Evolutionary conservation across 2,329 filamentous ascomycete species (phyloP).

Genomic region (Alternaria infectoria): DNA sequence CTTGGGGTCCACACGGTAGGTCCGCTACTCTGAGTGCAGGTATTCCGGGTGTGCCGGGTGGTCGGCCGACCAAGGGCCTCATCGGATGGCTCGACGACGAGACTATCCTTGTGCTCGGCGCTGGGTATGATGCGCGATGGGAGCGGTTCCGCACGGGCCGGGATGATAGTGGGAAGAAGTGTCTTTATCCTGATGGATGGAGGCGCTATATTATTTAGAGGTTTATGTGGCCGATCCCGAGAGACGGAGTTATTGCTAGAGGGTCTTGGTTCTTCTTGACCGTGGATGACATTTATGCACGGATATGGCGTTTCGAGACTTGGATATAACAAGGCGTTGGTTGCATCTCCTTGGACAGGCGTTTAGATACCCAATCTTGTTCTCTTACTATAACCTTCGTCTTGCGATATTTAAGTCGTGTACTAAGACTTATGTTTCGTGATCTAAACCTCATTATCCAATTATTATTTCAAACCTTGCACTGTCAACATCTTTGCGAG

Average conservation of each 20-base stretch:
- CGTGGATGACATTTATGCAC: background rate
- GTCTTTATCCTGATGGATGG: slow-evolving; percentile 2
- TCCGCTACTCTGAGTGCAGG: slow-evolving; percentile 52
- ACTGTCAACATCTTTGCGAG: too few species aligned
- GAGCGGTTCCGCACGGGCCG: slow-evolving; percentile 69
- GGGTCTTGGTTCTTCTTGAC: background rate
- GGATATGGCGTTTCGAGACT: background rate
- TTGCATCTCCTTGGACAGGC: background rate
- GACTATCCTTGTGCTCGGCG: slow-evolving; percentile 76
- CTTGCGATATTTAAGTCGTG: too few species aligned
- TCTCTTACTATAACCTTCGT: background rate
- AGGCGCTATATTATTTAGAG: slow-evolving; percentile 11
- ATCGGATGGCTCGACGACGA: slow-evolving; percentile 83
- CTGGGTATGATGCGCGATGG: slow-evolving; percentile 82
- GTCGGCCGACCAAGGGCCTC: slow-evolving; percentile 76
- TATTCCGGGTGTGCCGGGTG: slow-evolving; percentile 60
- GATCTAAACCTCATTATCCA: too few species aligned
- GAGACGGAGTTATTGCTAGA: background rate
- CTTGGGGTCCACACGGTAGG: slow-evolving; percentile 35
- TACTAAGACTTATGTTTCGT: too few species aligned
- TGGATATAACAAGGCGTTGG: background rate
- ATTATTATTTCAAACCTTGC: too few species aligned
- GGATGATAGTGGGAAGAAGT: slow-evolving; percentile 64
- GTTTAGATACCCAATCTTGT: background rate
- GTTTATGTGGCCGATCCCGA: background rate